phyloP scores from a whole-genome alignment of 2,329 filamentous ascomycete species.

The Cercospora zeae-maydis region DNA sequence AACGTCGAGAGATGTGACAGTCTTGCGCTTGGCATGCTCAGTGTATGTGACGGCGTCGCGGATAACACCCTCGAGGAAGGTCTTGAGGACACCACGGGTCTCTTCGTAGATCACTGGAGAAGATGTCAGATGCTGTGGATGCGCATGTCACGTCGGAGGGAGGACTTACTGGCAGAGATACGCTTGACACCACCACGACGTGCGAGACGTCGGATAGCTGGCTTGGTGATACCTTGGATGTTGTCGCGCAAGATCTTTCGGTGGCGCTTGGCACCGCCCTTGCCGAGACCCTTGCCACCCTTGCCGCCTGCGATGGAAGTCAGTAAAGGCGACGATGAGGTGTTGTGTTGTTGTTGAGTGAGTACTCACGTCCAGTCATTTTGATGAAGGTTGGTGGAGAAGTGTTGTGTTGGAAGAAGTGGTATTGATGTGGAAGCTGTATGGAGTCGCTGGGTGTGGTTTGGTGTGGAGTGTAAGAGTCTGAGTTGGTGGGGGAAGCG shows the following conservation, averaged over 20 bases:
- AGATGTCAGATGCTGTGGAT: slow-evolving; percentile 26
- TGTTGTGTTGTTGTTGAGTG: slow-evolving; percentile 13
- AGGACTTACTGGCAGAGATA: slow-evolving; percentile 80
- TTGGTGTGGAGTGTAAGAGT: slow-evolving; percentile 25
- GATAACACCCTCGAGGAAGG: slow-evolving; percentile 79
- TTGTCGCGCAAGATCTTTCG: slow-evolving; percentile 99
- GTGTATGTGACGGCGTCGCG: slow-evolving; percentile 77
- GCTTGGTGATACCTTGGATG: slow-evolving; percentile 99
- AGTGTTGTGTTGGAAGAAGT: slow-evolving; percentile 27
- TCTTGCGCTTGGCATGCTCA: slow-evolving; percentile 78
- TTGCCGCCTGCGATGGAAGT: slow-evolving; percentile 66
- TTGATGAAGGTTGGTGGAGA: slow-evolving; percentile 37
- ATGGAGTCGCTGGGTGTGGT: slow-evolving; percentile 26
- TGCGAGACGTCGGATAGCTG: slow-evolving; percentile 94
- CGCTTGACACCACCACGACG: slow-evolving; percentile 99
- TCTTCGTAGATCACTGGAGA: slow-evolving; percentile 72
- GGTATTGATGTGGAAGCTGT: slow-evolving; percentile 23
- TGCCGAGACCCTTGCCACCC: slow-evolving; percentile 96
- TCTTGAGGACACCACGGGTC: slow-evolving; percentile 78
- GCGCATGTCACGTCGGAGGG: slow-evolving; percentile 18
- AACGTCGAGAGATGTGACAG: slow-evolving; percentile 61
- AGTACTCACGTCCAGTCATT: slow-evolving; percentile 52
- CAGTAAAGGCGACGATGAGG: slow-evolving; percentile 25
- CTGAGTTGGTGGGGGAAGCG: slow-evolving; percentile 21
- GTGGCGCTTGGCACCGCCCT: slow-evolving; percentile 98